Evolutionary conservation across 2,329 filamentous ascomycete genomes (phyloP).

Genomic region (Zymoseptoria brevis): DNA sequence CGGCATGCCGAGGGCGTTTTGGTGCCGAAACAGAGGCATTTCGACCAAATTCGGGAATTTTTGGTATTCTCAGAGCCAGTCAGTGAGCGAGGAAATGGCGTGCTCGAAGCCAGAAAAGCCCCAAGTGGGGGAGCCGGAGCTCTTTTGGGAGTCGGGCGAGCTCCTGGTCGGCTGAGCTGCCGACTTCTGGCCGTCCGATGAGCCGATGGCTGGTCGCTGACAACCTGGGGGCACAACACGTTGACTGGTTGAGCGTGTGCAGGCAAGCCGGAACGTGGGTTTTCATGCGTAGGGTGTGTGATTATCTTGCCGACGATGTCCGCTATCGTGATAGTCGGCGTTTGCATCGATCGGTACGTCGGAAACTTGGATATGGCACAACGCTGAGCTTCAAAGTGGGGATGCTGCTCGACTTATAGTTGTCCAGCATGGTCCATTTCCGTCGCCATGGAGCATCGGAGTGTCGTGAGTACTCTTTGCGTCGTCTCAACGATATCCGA

Average conservation of each 20-base stretch:
- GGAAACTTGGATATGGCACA: no score
- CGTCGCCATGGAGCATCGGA: no score
- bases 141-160: background rate
- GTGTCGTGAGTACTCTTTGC: no score
- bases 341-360: background rate
- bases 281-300: background rate
- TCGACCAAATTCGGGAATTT: background rate
- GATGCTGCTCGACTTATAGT: no score
- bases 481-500: no score
- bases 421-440: no score
- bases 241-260: background rate
- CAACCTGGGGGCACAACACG: background rate
- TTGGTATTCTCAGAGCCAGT: background rate
- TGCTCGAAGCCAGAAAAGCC: background rate
- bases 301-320: background rate
- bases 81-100: slow-evolving; percentile 2
- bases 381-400: no score
- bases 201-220: background rate
- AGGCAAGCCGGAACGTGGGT: background rate
- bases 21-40: slow-evolving; percentile 10
- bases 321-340: background rate
- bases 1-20: slow-evolving; percentile 12
- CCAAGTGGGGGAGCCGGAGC: background rate
- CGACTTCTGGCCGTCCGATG: background rate
- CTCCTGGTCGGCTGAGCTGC: background rate